Evolutionary conservation across 148 eudicot species (phyloP), one percentile per base, ranked within the genome.

Genomic region (Cornus suecica): DNA sequence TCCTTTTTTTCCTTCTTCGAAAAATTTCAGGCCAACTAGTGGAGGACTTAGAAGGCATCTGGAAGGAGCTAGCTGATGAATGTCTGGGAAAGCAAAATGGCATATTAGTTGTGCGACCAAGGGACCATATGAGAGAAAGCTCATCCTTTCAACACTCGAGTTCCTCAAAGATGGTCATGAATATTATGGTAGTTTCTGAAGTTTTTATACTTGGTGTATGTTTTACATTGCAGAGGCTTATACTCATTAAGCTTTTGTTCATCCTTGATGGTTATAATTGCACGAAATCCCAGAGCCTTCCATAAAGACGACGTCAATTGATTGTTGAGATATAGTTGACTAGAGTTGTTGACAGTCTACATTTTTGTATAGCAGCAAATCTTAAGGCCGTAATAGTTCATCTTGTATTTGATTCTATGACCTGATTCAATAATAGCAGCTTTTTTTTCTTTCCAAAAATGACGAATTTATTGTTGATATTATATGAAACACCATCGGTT

Each of bases 41-140:
- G 65, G 65, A 62, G 65, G 65, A 28, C 65, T 62, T 24, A 62
- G 65, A 27, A 22, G 65, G 65, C 65, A 62, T 24, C 65, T 24
- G 8, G 27, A 62, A 62, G 65, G 24, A 62, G 24, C 27, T 62
- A 4, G 13, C 27, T 37, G 42, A 37, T 37, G 8, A 4, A 37
- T 37, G 2, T 4, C 1, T 37, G 42, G 42, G 4, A 6, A 37
- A 0, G 42, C 42, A 37, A 37, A 37, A 37, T 37, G 42, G 31
- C 70, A 6, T 7, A 1, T 45, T 32, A 32, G 52, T 45, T 14
- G 15, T 11, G 52, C 15, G 10, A 41, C 5, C 23, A 5, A 66
- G 28, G 41, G 16, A 65, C 27, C 26, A 52, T 2, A 54, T 56
- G 63, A 8, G 65, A 76, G 7, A 32, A 32, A 4, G 0, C 52